These are phyloP conservation scores for Neonectria coccinea DNA, from an alignment of 2,329 filamentous ascomycete genomes.

Conservation along the genomic window DNA sequence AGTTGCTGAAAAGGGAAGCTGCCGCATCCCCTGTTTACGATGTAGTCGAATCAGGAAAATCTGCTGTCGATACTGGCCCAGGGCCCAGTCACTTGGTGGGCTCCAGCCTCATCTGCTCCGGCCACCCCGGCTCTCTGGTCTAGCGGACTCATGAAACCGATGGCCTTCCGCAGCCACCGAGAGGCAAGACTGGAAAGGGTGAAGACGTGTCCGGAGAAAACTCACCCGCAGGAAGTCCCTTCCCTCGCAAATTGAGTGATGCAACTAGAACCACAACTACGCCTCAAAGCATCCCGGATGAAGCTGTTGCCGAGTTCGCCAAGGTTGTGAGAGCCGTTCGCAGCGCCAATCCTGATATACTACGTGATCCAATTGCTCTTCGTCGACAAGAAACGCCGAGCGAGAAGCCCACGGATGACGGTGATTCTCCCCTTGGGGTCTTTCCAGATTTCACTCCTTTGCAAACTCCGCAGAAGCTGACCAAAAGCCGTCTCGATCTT, in stretches of 20 bases:
- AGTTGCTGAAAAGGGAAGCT: neutral
- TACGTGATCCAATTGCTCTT: neutral
- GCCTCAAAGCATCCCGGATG: neutral
- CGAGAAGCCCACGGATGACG: neutral
- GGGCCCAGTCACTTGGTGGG: slow-evolving; percentile 9
- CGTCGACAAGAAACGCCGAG: neutral
- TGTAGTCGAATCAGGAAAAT: neutral
- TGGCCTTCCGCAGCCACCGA: slow-evolving; percentile 20
- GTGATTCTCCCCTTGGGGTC: neutral
- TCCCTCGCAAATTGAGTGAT: neutral
- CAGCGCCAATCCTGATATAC: neutral
- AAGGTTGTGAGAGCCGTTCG: neutral
- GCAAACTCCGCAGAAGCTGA: slow-evolving; percentile 3
- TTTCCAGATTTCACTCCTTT: neutral
- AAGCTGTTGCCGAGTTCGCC: slow-evolving; percentile 5
- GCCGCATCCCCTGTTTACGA: neutral
- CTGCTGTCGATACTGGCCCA: neutral
- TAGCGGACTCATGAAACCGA: slow-evolving; percentile 29
- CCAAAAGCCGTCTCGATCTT: slow-evolving; percentile 30
- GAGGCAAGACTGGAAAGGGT: neutral
- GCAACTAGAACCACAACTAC: neutral
- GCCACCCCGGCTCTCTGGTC: slow-evolving; percentile 22
- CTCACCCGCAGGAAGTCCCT: neutral
- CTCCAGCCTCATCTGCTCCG: slow-evolving; percentile 31
- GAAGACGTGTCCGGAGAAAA: neutral